A percentile compares a stretch with the other conserved stretches of the same genome.
Conservation (phyloP, 768 basidiomycete genomes). For the Agrocybe pediades region DNA sequence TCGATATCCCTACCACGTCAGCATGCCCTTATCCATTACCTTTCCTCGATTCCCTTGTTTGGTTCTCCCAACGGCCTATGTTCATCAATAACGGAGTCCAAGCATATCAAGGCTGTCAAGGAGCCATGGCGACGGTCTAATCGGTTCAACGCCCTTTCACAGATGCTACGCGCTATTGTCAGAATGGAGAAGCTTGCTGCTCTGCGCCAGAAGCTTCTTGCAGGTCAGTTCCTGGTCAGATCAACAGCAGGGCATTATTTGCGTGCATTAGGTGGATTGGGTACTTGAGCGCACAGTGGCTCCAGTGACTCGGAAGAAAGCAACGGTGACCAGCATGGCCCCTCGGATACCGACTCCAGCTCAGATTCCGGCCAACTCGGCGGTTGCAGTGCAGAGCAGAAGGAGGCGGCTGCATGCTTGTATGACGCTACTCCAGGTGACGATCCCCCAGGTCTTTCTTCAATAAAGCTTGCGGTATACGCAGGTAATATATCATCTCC, state of each 20-base stretch:
- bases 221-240: conserved; percentile 12
- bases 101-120: conserved; percentile 38
- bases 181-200: conserved; percentile 28
- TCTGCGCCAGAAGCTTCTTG: background rate
- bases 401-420: no score
- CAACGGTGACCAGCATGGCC: no score
- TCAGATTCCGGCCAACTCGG: no score
- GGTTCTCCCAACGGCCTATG: conserved; percentile 36
- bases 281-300: no score
- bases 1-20: conserved; percentile 30
- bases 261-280: no score
- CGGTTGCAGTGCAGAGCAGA: no score
- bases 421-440: no score
- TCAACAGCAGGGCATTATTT: conserved; percentile 20
- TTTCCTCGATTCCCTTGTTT: conserved; percentile 22
- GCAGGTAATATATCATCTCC: no score
- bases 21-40: conserved; percentile 33
- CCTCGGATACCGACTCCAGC: no score
- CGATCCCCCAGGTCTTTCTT: no score
- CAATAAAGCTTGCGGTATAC: no score
- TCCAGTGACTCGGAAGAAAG: no score
- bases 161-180: conserved; percentile 31
- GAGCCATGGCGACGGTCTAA: conserved; percentile 31
- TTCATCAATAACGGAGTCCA: conserved; percentile 35
- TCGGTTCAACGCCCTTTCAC: conserved; percentile 23